Evolutionary conservation across 192 early-diverging fungal species (phyloP).

Genomic region (Neocallimastix lanati): DNA sequence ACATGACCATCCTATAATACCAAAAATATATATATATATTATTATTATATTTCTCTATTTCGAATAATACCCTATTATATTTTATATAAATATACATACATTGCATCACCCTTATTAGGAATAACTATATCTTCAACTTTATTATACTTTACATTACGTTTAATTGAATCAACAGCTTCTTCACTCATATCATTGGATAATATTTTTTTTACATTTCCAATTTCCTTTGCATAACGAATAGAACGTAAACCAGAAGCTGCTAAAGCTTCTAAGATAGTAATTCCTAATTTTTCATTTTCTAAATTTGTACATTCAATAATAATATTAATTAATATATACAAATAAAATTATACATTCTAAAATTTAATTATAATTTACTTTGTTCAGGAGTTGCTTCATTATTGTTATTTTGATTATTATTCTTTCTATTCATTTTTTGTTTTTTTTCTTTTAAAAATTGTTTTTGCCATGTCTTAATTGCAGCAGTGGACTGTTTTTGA

Average conservation of each 20-base stretch:
- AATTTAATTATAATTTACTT: too few relatives aligned
- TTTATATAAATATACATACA: too few relatives aligned
- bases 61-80: too few relatives aligned
- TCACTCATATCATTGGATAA: constrained; percentile 78
- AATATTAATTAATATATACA: too few relatives aligned
- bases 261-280: constrained; percentile 68
- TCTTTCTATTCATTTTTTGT: constrained; percentile 20
- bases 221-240: constrained; percentile 91
- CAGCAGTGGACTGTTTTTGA: constrained; percentile 90
- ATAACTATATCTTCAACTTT: constrained; percentile 53
- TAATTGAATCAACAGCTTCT: constrained; percentile 76
- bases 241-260: constrained; percentile 87
- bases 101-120: constrained; percentile 72
- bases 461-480: constrained; percentile 80
- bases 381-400: not conserved
- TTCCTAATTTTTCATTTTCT: constrained; percentile 17
- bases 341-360: too few relatives aligned
- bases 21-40: too few relatives aligned
- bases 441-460: constrained; percentile 44
- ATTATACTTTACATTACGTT: constrained; percentile 70
- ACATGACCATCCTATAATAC: constrained; percentile 43
- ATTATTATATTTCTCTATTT: too few relatives aligned
- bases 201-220: constrained; percentile 48
- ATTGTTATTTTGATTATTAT: not conserved
- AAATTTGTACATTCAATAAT: too few relatives aligned